Evolutionary conservation across 495 filamentous ascomycete species (phyloP).

Genomic region (Evernia prunastri): DNA sequence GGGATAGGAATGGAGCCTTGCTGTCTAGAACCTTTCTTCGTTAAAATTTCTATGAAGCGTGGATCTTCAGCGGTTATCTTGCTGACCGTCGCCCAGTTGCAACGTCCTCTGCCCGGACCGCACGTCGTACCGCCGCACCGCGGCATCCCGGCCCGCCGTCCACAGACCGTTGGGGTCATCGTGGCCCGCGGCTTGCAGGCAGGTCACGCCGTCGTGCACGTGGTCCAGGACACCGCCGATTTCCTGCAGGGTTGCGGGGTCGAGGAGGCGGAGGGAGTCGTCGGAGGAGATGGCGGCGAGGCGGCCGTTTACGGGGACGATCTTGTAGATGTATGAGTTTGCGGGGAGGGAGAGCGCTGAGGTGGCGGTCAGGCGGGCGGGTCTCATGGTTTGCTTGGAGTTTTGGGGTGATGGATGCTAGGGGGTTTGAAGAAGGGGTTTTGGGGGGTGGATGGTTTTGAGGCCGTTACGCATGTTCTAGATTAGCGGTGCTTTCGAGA

Average conservation of each 20-base stretch:
- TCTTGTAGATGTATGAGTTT: constrained; percentile 48
- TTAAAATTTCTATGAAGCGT: no score
- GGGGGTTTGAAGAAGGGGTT: not conserved
- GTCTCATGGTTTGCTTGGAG: not conserved
- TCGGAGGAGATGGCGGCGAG: constrained; percentile 52
- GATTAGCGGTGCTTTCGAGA: not conserved
- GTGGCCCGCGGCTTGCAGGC: constrained; percentile 32
- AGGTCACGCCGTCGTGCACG: constrained; percentile 42
- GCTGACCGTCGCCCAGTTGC: constrained; percentile 23
- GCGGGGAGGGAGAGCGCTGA: constrained; percentile 42
- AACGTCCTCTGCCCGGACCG: constrained; percentile 19
- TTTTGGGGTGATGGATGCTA: not conserved
- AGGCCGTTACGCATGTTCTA: not conserved
- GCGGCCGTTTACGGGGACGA: constrained; percentile 26
- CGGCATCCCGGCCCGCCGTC: constrained; percentile 47
- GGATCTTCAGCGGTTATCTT: not conserved
- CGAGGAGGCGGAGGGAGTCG: constrained; percentile 48
- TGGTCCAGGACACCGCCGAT: constrained; percentile 31
- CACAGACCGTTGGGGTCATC: constrained; percentile 30
- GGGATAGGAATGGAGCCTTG: constrained; percentile 55
- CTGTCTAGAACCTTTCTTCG: no score
- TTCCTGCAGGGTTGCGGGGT: constrained; percentile 36
- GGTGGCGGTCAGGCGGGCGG: constrained; percentile 20
- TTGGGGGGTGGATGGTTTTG: not conserved
- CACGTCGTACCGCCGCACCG: constrained; percentile 42